Base-by-base conservation (phyloP, 345 rosid genomes). In the Draba incana region DNA sequence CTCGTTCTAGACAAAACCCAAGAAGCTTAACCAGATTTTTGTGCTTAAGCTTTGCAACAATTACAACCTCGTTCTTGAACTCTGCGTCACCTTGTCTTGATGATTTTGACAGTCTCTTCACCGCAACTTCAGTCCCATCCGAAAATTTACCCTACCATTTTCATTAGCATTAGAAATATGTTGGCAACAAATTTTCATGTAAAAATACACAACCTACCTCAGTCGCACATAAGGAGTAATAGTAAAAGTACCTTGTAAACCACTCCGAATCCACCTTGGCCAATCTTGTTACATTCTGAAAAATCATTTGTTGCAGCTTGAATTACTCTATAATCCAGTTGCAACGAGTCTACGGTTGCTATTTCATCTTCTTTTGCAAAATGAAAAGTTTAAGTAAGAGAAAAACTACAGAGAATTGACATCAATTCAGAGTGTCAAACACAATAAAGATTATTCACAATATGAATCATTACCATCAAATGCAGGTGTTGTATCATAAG, bases 211-310 rank as follows among this genome's bases (percentile, higher is more conserved):
- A 35, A 35, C 10, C 39, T 35, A 35, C 10, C 39, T 35, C 37
- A 33, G 7, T 2, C 8, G 37, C 37, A 5, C 2, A 5, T 35
- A 35, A 8, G 10, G 2, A 7, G 0, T 6, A 33, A 7, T 8
- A 35, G 38, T 35, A 8, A 31, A 5, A 8, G 10, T 35, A 84
- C 88, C 86, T 59, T 77, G 75, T 77, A 86, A 73, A 88, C 91
- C 30, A 57, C 84, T 24, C 91, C 84, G 51, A 85, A 85, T 43
- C 91, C 94, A n/a, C 94, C 94, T 68, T 51, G 78, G 11, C 94
- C 94, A n/a, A 86, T 72, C 69, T 77, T 80, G 57, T 84, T 81
- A 9, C 64, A 45, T 2, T 13, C 58, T 3, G 87, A 75, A 73
- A 85, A 86, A 4, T 72, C 57, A 10, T 78, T 35, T 9, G 87